Conservation (phyloP, 208 protist genomes). For the Leishmania mexicana region DNA sequence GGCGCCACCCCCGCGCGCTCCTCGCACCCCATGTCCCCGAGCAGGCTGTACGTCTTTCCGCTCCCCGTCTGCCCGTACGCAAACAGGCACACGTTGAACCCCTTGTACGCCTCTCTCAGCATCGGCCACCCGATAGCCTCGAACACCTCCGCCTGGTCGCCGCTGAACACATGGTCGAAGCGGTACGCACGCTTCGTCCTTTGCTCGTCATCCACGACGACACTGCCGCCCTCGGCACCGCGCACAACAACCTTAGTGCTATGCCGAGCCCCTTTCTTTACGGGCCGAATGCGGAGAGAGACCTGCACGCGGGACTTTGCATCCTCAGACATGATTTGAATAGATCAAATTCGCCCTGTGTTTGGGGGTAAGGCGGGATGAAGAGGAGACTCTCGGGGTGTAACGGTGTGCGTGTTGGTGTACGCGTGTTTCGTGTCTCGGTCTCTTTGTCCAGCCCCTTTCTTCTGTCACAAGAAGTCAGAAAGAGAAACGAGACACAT, state of each 20-base stretch:
- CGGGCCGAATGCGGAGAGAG: constrained; percentile 35
- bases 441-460: too few relatives aligned
- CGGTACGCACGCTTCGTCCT: constrained; percentile 29
- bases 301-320: constrained; percentile 39
- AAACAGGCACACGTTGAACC: constrained; percentile 86
- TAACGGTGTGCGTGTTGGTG: neutral
- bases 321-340: constrained; percentile 11
- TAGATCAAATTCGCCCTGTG: neutral
- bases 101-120: constrained; percentile 81
- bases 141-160: constrained; percentile 65
- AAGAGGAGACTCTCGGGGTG: neutral
- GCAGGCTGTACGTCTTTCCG: constrained; percentile 78
- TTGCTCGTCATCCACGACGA: constrained; percentile 31
- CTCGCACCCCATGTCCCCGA: constrained; percentile 52
- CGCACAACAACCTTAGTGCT: constrained; percentile 22
- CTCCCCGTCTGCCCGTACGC: constrained; percentile 84
- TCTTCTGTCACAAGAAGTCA: neutral
- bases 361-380: neutral
- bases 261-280: constrained; percentile 23
- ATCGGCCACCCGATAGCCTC: constrained; percentile 75
- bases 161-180: constrained; percentile 54
- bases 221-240: neutral
- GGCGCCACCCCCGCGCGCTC: constrained; percentile 41
- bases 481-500: neutral
- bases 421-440: neutral